Conservation (phyloP, 1,284 basidiomycete genomes). For the Sporisorium exsertum region DNA sequence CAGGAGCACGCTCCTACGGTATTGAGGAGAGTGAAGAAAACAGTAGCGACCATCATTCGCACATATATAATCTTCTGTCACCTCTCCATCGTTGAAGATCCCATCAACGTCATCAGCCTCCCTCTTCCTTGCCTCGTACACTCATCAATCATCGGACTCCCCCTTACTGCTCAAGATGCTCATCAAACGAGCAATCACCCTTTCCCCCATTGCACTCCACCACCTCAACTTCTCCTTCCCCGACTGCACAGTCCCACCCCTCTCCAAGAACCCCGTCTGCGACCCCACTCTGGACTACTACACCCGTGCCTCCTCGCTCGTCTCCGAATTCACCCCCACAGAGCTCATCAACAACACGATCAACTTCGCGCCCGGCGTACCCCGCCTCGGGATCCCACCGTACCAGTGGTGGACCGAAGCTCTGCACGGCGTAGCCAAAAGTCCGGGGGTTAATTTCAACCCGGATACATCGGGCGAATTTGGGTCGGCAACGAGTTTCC, state of each 20-base stretch:
- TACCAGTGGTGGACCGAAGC: constrained; percentile 44
- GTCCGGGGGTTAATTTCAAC: constrained; percentile 29
- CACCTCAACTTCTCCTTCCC: constrained; percentile 37
- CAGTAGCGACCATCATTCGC: too few relatives aligned
- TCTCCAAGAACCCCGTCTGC: constrained; percentile 25
- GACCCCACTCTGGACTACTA: constrained; percentile 21
- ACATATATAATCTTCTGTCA: too few relatives aligned
- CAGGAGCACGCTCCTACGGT: too few relatives aligned
- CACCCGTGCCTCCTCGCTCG: constrained; percentile 24
- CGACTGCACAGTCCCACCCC: constrained; percentile 11
- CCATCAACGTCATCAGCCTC: background rate
- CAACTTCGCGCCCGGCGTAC: constrained; percentile 25
- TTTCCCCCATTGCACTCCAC: constrained; percentile 19
- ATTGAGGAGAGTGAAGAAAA: too few relatives aligned
- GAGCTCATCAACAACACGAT: constrained; percentile 41
- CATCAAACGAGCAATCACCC: constrained; percentile 24
- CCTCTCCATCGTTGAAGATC: too few relatives aligned
- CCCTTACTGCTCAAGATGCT: constrained; percentile 5
- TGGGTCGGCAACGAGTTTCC: constrained; percentile 24
- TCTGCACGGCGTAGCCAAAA: constrained; percentile 21
- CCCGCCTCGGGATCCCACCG: constrained; percentile 22
- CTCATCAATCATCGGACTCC: background rate
- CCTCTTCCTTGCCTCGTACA: background rate
- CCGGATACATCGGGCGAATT: constrained; percentile 1
- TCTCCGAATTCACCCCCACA: constrained; percentile 14